phyloP scores from a whole-genome alignment of 352 stramenopile species.

The Phytophthora constricta region DNA sequence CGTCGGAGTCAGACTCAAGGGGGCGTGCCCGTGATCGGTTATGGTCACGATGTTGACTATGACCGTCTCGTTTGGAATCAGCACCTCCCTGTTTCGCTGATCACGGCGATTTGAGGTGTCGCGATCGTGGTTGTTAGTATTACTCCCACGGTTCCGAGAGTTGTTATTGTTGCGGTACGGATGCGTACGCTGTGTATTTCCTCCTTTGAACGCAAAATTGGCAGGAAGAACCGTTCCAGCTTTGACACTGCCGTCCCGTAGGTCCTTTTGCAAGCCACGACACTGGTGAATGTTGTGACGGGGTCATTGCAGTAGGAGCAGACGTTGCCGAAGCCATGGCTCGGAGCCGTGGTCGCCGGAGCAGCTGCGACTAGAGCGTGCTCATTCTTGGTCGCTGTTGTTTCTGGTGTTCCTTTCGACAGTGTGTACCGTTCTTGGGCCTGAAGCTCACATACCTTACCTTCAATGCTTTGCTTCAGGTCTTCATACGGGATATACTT shows the following conservation, averaged over 20 bases:
- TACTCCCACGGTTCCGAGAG: no score
- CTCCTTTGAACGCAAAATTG: not conserved
- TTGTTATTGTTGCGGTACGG: not conserved
- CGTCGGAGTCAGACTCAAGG: not conserved
- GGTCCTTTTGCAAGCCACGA: slow-evolving; percentile 31
- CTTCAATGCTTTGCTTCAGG: not conserved
- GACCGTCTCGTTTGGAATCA: no score
- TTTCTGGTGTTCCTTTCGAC: not conserved
- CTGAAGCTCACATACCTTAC: not conserved
- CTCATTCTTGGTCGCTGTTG: not conserved
- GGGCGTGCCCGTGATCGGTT: not conserved
- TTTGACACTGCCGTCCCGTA: not conserved
- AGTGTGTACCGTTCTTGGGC: not conserved
- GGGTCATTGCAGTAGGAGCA: not conserved
- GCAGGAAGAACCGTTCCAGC: slow-evolving; percentile 1
- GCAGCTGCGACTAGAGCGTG: not conserved
- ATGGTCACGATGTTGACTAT: no score
- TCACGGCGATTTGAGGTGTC: not conserved
- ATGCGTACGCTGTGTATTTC: not conserved
- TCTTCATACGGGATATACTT: slow-evolving; percentile 20
- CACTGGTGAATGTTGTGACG: slow-evolving; percentile 1
- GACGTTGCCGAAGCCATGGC: not conserved
- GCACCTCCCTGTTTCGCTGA: not conserved
- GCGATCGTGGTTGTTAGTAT: not conserved
- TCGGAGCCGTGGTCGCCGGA: not conserved